Conservation (phyloP, 2,329 filamentous ascomycete genomes). For the Bisporella sp. region DNA sequence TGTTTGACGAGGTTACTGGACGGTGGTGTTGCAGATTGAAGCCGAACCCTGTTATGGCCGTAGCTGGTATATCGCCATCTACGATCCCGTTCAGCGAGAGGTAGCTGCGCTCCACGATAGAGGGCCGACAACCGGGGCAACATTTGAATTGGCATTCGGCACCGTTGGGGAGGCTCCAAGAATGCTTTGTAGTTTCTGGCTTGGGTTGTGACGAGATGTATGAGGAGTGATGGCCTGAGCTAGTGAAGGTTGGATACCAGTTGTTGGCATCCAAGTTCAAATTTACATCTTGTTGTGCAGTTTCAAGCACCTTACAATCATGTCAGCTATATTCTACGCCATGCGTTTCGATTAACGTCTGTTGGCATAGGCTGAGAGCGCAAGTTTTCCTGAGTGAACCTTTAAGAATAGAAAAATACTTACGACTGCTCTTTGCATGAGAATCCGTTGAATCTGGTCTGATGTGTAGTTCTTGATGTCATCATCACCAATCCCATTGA, state of each 20-base stretch:
- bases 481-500: constrained; percentile 35
- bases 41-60: constrained; percentile 43
- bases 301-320: too few species aligned
- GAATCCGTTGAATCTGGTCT: constrained; percentile 38
- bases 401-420: constrained; percentile 9
- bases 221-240: too few species aligned
- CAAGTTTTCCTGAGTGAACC: not conserved
- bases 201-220: too few species aligned
- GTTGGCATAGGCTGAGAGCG: not conserved
- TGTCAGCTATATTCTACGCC: too few species aligned
- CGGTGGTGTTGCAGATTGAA: constrained; percentile 38
- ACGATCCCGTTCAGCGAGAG: constrained; percentile 43
- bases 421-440: constrained; percentile 45
- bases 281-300: too few species aligned
- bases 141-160: constrained; percentile 43
- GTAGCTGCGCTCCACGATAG: constrained; percentile 36
- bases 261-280: too few species aligned
- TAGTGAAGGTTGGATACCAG: too few species aligned
- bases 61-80: constrained; percentile 43
- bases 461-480: constrained; percentile 39
- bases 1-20: constrained; percentile 28
- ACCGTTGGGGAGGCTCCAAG: constrained; percentile 7
- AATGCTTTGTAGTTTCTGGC: too few species aligned
- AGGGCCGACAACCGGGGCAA: constrained; percentile 43
- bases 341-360: not conserved